A percentile compares a stretch with the other conserved stretches of the same genome.
Evolutionary conservation across 2,329 filamentous ascomycete genomes (phyloP).

Genomic region (Berkeleyomyces rouxiae): DNA sequence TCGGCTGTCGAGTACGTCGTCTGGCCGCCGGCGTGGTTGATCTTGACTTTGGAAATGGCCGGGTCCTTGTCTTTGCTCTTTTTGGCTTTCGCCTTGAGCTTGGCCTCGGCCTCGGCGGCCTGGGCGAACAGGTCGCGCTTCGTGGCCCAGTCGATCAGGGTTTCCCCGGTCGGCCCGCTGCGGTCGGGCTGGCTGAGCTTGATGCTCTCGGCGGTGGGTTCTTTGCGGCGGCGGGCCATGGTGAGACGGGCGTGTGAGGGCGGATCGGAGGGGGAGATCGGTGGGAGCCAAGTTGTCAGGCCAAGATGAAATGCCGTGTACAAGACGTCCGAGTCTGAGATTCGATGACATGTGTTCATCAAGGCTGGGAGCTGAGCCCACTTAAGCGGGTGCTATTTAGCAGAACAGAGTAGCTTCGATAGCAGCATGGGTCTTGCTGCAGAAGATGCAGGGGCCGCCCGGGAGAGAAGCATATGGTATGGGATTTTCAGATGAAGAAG

Average conservation of each 20-base stretch:
- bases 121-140: constrained; percentile 41
- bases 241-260: neutral
- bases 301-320: no score
- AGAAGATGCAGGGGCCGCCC: neutral
- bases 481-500: no score
- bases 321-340: neutral
- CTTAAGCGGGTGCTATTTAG: constrained; percentile 1
- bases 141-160: constrained; percentile 56
- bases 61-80: constrained; percentile 18
- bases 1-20: constrained; percentile 16
- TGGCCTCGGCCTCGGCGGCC: constrained; percentile 25
- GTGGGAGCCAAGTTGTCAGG: no score
- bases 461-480: neutral
- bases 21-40: constrained; percentile 11
- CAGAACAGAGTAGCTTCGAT: neutral
- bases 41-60: constrained; percentile 7
- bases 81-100: constrained; percentile 16
- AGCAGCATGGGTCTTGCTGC: neutral
- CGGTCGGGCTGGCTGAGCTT: constrained; percentile 55
- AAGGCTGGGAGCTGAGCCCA: neutral
- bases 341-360: neutral
- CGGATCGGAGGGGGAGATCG: neutral
- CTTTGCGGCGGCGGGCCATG: constrained; percentile 35
- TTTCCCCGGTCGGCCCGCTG: constrained; percentile 42
- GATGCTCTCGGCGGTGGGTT: constrained; percentile 31